Base-by-base conservation (phyloP, 331 rosid species). In the Malus hybrid region DNA sequence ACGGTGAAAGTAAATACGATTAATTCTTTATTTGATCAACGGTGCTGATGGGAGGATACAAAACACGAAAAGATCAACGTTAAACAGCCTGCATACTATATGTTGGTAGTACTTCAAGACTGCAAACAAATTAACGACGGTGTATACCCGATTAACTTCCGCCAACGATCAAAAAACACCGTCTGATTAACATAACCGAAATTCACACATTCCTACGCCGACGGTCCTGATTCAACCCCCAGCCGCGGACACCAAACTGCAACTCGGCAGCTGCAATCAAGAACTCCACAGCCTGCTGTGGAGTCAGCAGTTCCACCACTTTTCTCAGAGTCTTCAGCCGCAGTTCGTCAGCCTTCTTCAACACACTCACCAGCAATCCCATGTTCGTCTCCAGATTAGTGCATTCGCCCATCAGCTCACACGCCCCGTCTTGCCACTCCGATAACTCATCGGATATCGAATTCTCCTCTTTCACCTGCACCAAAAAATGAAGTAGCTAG, bases 381-480 rank as follows among this genome's bases (percentile, higher is more conserved):
- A 88, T 81, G 85, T 81, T 88, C 63, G 72, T 82, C 4, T 83
- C 72, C 16, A 86, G 16, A 29, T 86, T 85, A 9, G 64, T 44
- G 5, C 50, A 10, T 4, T 50, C 72, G 0, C 71, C 86, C 77
- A 88, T 20, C 70, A 91, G 78, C 60, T 91, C 93, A 70, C 87
- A 80, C 18, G 82, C 94, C 28, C 84, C 77, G 33, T 93, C 96
- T 39, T 91, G 98, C 98, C 98, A 93, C 76, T 85, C 89, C 56
- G 98, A 91, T 10, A 93, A 65, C 82, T 90, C 94, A 2, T 87
- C 96, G 0, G 90, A 85, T 56, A 93, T 86, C 3, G 82, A 86
- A 84, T 93, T 93, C 83, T 93, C 98, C 65, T 90, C 96, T 71
- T 79, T 84, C 83, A 91, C 97, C 98, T 91, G 3, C n/a, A 14